phyloP scores from a whole-genome alignment of 345 rosid genomes.

The Gossypium longicalyx region DNA sequence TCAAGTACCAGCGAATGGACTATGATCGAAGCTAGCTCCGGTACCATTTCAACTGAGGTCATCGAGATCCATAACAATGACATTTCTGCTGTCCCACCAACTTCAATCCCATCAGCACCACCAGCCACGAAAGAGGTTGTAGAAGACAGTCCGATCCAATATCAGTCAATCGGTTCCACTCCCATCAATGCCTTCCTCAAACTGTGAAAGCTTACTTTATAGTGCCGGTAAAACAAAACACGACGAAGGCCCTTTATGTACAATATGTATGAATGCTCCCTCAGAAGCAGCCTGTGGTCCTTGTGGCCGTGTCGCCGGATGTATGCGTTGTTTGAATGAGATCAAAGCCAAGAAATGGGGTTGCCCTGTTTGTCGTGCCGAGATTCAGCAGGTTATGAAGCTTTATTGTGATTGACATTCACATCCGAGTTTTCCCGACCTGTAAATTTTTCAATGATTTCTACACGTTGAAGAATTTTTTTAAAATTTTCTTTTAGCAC shows the following conservation, averaged over 20 bases:
- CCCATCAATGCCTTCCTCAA: constrained; percentile 43
- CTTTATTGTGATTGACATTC: constrained; percentile 52
- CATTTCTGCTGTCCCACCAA: constrained; percentile 15
- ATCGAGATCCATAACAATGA: constrained; percentile 17
- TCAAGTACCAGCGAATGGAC: constrained; percentile 16
- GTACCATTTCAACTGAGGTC: constrained; percentile 18
- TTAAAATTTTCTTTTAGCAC: neutral
- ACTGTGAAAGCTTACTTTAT: constrained; percentile 23
- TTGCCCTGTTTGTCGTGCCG: constrained; percentile 90
- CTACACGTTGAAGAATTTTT: neutral
- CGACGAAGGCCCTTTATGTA: constrained; percentile 46
- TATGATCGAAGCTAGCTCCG: constrained; percentile 22
- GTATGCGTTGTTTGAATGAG: constrained; percentile 85
- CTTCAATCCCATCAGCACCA: constrained; percentile 61
- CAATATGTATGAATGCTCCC: constrained; percentile 85
- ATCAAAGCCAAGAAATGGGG: constrained; percentile 79
- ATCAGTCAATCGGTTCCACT: constrained; percentile 63
- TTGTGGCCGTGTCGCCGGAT: constrained; percentile 95
- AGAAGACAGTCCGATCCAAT: constrained; percentile 65
- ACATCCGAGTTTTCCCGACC: too few species aligned
- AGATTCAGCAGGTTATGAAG: constrained; percentile 69
- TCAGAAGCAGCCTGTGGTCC: constrained; percentile 89
- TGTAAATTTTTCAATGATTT: neutral
- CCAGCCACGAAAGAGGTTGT: constrained; percentile 36
- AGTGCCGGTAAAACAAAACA: constrained; percentile 35